Evolutionary conservation across 2,329 filamentous ascomycete species (phyloP), one percentile per base, ranked within the genome.

Genomic region (Trichoderma simmonsii): DNA sequence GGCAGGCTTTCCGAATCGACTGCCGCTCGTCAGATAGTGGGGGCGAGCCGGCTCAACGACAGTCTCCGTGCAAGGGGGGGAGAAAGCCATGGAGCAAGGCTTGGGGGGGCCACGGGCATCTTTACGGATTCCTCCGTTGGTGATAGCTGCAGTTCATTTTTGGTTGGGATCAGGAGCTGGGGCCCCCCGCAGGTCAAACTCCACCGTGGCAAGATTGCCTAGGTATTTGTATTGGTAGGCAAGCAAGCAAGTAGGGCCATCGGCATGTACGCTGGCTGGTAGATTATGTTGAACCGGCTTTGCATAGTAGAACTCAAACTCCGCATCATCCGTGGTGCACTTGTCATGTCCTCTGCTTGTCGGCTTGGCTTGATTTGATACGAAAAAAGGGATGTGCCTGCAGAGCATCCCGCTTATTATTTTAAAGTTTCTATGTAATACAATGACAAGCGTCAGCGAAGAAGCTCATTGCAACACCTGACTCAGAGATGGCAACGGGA

Each of bases 1-100:
- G 18, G 18, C 9, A 60, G 65, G 26, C 36, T 57, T 69, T 69
- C 66, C 66, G 66, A 69, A 32, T 69, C 36, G 26, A 69, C 39
- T 61, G 66, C 66, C 66, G 66, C 39, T 60, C 18, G 36, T 61
- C 26, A 69, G 54, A 57, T 26, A 11, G 66, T 61, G 66, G 66
- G 66, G 66, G 56, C 24, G 3, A 34, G 6, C 48, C 43, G 64
- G 30, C 32, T 56, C 15, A n/a, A 39, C n/a, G n/a, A 32, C 43
- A 30, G 14, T n/a, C 26, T 24, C 18, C 26, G 36, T 65, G 28
- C 43, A 51, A 24, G 43, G 43, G 43, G 43, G 43, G 34, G 34
- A 14, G 9, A 51, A 21, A 21, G 18, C n/a, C 43, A 21, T 51
- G 43, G 43, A 51, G 43, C 43, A 43, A 36, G 43, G 43, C n/a